These are phyloP conservation scores for Umbelopsis sp. DNA, from an alignment of 192 early-diverging fungal species.

Conservation along the genomic window DNA sequence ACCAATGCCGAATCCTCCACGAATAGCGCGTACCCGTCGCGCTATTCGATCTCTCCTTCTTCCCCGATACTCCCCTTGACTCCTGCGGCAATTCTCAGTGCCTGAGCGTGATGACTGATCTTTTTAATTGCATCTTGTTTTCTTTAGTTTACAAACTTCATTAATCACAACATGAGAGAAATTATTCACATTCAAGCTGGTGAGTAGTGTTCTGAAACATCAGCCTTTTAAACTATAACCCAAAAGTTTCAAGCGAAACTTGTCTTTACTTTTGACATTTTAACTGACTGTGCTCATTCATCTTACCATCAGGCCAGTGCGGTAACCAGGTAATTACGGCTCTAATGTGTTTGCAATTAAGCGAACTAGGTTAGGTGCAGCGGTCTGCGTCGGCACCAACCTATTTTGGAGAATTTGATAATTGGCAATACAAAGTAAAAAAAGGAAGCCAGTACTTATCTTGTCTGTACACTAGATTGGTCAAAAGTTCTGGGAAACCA, in stretches of 20 bases:
- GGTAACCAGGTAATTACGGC: slow-evolving; percentile 35
- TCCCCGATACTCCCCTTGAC: slow-evolving; percentile 4
- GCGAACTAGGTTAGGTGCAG: slow-evolving; percentile 7
- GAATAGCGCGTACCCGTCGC: background rate
- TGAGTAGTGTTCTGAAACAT: slow-evolving; percentile 25
- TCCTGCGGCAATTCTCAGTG: background rate
- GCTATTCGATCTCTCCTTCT: background rate
- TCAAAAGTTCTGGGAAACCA: slow-evolving; percentile 86
- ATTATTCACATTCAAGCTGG: slow-evolving; percentile 60
- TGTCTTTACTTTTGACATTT: background rate
- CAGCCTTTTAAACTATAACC: background rate
- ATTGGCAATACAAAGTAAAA: background rate
- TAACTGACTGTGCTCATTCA: background rate
- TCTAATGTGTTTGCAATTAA: background rate
- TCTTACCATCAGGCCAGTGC: slow-evolving; percentile 51
- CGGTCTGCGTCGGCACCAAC: background rate
- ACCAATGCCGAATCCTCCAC: background rate
- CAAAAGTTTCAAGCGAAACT: background rate
- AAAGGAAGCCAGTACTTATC: background rate
- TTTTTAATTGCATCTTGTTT: background rate
- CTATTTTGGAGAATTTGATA: background rate
- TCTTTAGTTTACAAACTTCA: background rate
- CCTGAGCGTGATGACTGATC: background rate
- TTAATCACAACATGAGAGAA: slow-evolving; percentile 52
- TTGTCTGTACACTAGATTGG: slow-evolving; percentile 59